phyloP scores from a whole-genome alignment of 768 basidiomycete genomes.

The Punctularia strigosozonata region DNA sequence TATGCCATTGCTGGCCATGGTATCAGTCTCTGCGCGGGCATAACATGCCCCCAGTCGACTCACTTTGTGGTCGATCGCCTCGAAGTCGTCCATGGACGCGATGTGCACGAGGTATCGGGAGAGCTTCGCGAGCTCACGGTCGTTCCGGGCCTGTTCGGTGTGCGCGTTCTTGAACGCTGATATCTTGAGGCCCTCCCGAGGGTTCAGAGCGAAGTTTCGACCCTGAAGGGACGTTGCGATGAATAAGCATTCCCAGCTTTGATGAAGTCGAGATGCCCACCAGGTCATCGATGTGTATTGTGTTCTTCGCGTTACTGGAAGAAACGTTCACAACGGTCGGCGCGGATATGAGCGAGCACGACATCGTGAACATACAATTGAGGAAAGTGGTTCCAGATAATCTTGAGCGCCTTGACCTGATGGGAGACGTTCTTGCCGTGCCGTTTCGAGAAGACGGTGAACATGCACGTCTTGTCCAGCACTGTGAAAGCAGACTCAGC shows the following conservation, averaged over 20 bases:
- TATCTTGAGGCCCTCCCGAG: constrained; percentile 74
- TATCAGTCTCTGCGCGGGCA: no score
- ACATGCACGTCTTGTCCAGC: constrained; percentile 83
- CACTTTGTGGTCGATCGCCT: constrained; percentile 56
- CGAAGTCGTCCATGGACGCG: constrained; percentile 47
- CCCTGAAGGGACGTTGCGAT: constrained; percentile 30
- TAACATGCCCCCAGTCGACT: no score
- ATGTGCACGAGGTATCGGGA: constrained; percentile 55
- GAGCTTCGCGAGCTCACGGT: constrained; percentile 62
- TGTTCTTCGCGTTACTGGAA: constrained; percentile 51
- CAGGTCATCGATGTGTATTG: constrained; percentile 83
- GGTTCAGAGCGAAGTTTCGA: constrained; percentile 84
- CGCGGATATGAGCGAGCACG: constrained; percentile 8
- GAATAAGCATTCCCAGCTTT: constrained; percentile 4
- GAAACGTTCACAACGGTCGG: not conserved
- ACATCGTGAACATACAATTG: constrained; percentile 43
- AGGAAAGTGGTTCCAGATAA: constrained; percentile 82
- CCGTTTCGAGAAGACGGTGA: constrained; percentile 68
- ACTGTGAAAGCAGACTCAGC: constrained; percentile 29
- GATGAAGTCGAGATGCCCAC: constrained; percentile 22
- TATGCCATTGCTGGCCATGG: no score
- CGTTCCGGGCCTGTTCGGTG: constrained; percentile 46
- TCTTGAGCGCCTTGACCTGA: constrained; percentile 70
- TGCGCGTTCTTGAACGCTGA: constrained; percentile 72
- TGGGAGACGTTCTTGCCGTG: constrained; percentile 70